Evolutionary conservation across 164 flowering plant genomes (phyloP).

Genomic region (Kingdonia uniflora): DNA sequence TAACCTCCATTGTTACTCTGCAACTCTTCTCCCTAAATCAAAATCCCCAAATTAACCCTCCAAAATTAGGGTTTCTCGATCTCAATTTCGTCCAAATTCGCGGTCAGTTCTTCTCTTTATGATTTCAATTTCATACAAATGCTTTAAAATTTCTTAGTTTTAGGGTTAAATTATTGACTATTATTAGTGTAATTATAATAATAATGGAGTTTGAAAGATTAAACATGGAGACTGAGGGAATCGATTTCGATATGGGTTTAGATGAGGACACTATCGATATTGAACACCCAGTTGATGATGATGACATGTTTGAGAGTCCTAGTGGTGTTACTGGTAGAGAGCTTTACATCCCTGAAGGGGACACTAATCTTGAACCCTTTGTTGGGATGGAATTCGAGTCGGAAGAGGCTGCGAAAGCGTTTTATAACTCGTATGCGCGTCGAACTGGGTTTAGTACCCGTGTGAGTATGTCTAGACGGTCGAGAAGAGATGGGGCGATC

Average conservation of each 20-base stretch:
- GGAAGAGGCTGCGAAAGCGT: constrained; percentile 38
- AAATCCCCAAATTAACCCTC: not conserved
- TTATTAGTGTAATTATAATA: not conserved
- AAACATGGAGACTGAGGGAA: constrained; percentile 20
- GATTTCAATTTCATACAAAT: too few relatives aligned
- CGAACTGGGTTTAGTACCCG: constrained; percentile 34
- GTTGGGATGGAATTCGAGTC: constrained; percentile 46
- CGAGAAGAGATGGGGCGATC: constrained; percentile 33
- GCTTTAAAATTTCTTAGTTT: too few relatives aligned
- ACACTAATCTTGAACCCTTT: constrained; percentile 27
- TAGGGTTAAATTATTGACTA: not conserved
- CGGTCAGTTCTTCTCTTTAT: constrained; percentile 1
- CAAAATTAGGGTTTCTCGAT: not conserved
- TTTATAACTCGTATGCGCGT: constrained; percentile 39
- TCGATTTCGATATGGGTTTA: constrained; percentile 28
- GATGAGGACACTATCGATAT: constrained; percentile 24
- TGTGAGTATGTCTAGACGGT: constrained; percentile 30
- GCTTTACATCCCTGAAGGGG: constrained; percentile 20
- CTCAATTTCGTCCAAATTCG: too few relatives aligned
- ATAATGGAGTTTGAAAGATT: constrained; percentile 21
- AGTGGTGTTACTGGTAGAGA: constrained; percentile 7
- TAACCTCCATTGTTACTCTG: not conserved
- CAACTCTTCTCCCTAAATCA: not conserved
- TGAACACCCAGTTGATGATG: constrained; percentile 18
- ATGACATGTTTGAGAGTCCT: constrained; percentile 10